Evolutionary conservation across 352 stramenopile species (phyloP).

Genomic region (Phytophthora multivora): DNA sequence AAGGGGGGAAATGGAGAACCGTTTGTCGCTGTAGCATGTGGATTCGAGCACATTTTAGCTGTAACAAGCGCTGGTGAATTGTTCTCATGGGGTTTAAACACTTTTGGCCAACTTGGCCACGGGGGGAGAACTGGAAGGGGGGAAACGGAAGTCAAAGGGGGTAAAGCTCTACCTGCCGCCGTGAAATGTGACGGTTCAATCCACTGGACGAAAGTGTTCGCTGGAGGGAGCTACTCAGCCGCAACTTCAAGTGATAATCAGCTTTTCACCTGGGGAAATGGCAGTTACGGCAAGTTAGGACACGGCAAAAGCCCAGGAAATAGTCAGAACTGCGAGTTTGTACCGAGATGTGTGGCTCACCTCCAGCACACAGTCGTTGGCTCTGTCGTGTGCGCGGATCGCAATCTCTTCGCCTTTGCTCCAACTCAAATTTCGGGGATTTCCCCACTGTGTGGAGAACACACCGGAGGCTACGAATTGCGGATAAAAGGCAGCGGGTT

Average conservation of each 20-base stretch:
- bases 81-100: slow-evolving; percentile 84
- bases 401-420: slow-evolving; percentile 66
- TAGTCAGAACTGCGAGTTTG: slow-evolving; percentile 27
- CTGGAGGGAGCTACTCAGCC: slow-evolving; percentile 68
- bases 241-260: slow-evolving; percentile 40
- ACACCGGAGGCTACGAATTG: slow-evolving; percentile 63
- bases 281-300: slow-evolving; percentile 54
- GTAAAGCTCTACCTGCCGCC: slow-evolving; percentile 23
- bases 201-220: slow-evolving; percentile 57
- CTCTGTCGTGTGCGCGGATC: slow-evolving; percentile 52
- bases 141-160: slow-evolving; percentile 28
- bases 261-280: slow-evolving; percentile 67
- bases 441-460: slow-evolving; percentile 53
- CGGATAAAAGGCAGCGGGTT: slow-evolving; percentile 73
- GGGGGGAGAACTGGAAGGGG: slow-evolving; percentile 30
- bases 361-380: slow-evolving; percentile 44
- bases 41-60: slow-evolving; percentile 71
- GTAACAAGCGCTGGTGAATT: slow-evolving; percentile 57
- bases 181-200: slow-evolving; percentile 13
- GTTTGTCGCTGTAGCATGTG: slow-evolving; percentile 68
- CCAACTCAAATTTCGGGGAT: slow-evolving; percentile 55
- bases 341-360: slow-evolving; percentile 41
- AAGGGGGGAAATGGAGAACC: slow-evolving; percentile 31
- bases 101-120: slow-evolving; percentile 77
- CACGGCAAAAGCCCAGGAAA: slow-evolving; percentile 24